These are phyloP conservation scores for Luzula sylvatica DNA, from an alignment of 176 grass and related monocot genomes.

Conservation along the genomic window DNA sequence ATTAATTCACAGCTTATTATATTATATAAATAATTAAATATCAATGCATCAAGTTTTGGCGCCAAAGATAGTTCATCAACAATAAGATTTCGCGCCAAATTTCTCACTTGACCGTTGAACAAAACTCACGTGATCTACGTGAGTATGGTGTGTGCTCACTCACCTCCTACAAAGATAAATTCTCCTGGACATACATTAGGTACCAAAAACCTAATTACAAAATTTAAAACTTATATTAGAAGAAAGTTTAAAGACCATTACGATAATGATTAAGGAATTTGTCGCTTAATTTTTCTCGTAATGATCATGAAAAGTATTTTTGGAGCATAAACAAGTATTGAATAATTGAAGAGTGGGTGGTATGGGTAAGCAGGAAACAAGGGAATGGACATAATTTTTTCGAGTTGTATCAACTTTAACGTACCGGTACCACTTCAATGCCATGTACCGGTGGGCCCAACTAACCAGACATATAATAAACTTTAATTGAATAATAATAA, in stretches of 20 bases:
- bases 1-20: no score
- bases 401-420: conserved; percentile 11
- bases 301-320: no score
- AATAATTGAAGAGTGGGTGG: conserved; percentile 2
- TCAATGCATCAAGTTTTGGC: not conserved
- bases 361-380: conserved; percentile 13
- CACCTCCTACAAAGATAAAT: no score
- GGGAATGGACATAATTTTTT: conserved; percentile 15
- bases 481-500: no score
- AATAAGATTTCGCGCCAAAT: conserved; percentile 12
- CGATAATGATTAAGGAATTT: no score
- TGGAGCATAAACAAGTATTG: conserved; percentile 10
- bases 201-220: no score
- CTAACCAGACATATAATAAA: not conserved
- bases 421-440: conserved; percentile 15
- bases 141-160: not conserved
- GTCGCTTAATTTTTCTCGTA: no score
- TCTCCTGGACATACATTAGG: no score
- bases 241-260: no score
- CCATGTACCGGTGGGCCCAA: not conserved
- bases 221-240: no score
- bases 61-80: not conserved
- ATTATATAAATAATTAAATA: no score
- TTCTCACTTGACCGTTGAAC: conserved; percentile 9
- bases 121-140: conserved; percentile 1